Base-by-base conservation (phyloP, 768 basidiomycete genomes). In the Leccinum boreale region DNA sequence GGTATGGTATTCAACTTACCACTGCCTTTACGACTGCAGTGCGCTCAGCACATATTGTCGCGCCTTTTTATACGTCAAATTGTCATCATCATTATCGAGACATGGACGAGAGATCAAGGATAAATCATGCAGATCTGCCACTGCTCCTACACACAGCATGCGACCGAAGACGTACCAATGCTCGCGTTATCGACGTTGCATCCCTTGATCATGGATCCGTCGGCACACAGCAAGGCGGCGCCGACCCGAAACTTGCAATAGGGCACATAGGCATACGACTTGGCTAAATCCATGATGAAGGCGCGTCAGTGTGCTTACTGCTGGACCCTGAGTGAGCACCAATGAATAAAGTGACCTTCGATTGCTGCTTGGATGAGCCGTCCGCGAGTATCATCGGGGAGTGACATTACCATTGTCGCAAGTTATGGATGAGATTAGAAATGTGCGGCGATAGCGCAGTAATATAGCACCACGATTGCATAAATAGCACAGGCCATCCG, bases 161-260 rank as follows among this genome's bases (percentile, higher is more conserved):
- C 15, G 15, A 35, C 35, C 35, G 35, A n/a, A n/a, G 28, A n/a
- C 77, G 19, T 58, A 94, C 95, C 94, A 65, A 92, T 92, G 0
- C 90, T 89, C 0, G 93, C 94, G 65, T 97, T 98, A 76, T 99
- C 97, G 58, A 98, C 81, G 70, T 97, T 98, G 28, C 89, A 87
- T 5, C 96, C 94, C 60, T 83, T 87, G 58, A 96, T 83, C 21
- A 96, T 82, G 9, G 76, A 70, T 0, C 91, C 92, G 44, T 88
- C 83, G 0, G 81, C 67, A 2, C 86, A 76, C 17, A 98, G 73
- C 11, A 98, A 73, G 1, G 94, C 91, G 0, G 94, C 95, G 0
- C 96, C 96, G n/a, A 98, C 96, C 7, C 88, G 85, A 69, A 99
- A 97, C 28, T 92, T 87, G 28, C 92, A 94, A 74, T 97, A 98